Evolutionary conservation across 805 yeast species (phyloP).

Genomic region (Wickerhamiella shivajii): DNA sequence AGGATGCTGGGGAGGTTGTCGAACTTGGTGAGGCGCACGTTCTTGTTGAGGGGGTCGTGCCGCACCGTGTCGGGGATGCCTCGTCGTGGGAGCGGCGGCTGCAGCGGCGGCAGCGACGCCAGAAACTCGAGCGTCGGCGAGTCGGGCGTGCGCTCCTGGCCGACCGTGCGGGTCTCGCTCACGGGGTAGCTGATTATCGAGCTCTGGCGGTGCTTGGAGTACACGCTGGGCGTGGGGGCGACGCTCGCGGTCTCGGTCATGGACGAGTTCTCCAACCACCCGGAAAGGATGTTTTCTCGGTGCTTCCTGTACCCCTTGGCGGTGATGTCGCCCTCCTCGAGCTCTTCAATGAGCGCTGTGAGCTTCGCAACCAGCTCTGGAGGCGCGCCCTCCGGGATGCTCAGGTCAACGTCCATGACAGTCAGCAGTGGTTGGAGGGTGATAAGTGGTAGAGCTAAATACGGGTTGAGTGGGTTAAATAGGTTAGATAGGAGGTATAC

Average conservation of each 20-base stretch:
- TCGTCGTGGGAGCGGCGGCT: constrained; percentile 18
- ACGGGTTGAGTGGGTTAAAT: no score
- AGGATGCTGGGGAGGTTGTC: constrained; percentile 59
- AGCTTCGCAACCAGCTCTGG: constrained; percentile 17
- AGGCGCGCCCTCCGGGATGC: constrained; percentile 21
- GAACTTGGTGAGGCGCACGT: constrained; percentile 25
- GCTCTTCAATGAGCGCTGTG: constrained; percentile 16
- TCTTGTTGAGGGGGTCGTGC: constrained; percentile 26
- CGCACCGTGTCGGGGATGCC: constrained; percentile 20
- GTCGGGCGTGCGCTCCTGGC: not conserved
- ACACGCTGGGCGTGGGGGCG: constrained; percentile 1
- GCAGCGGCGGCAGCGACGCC: constrained; percentile 10
- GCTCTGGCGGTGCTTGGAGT: constrained; percentile 4
- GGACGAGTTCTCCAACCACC: constrained; percentile 8
- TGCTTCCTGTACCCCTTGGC: constrained; percentile 57
- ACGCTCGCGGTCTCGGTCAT: not conserved
- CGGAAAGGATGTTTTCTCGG: constrained; percentile 30
- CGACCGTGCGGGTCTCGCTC: constrained; percentile 2
- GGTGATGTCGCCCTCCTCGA: constrained; percentile 52
- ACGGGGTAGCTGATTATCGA: constrained; percentile 4
- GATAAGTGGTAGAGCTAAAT: no score
- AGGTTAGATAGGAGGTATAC: no score
- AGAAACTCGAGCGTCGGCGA: constrained; percentile 4
- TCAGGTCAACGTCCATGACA: constrained; percentile 13
- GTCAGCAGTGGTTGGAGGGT: no score